Evolutionary conservation across 176 grass and related monocot species (phyloP).

Genomic region (Eleusine coracana): DNA sequence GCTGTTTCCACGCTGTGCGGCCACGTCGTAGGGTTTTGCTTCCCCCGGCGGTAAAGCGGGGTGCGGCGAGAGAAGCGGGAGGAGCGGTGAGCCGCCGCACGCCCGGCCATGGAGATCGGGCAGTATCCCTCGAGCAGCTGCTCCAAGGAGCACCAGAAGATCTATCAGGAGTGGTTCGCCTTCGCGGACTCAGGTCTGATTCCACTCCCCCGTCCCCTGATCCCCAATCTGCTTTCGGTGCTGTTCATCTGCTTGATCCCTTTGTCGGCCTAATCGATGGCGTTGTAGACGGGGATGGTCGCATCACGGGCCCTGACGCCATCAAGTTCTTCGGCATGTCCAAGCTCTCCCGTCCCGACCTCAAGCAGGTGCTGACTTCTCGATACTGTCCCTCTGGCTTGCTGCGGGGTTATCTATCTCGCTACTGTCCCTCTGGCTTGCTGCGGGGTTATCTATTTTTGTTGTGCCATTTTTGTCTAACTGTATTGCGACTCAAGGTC

Average conservation of each 20-base stretch:
- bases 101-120: conserved; percentile 76
- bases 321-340: conserved; percentile 92
- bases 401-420: neutral
- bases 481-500: conserved; percentile 54
- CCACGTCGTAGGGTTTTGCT: conserved; percentile 53
- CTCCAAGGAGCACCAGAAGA: conserved; percentile 80
- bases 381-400: neutral
- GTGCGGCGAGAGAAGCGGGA: neutral
- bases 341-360: conserved; percentile 72
- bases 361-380: conserved; percentile 70
- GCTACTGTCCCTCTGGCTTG: neutral
- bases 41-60: conserved; percentile 36
- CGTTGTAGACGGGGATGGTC: conserved; percentile 77
- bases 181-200: conserved; percentile 79
- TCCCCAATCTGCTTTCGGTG: conserved; percentile 1
- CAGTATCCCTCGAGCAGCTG: conserved; percentile 49
- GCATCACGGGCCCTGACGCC: conserved; percentile 90
- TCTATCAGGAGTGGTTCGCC: conserved; percentile 90
- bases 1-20: conserved; percentile 3
- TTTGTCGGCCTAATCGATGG: neutral
- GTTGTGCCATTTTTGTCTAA: neutral
- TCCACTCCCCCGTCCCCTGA: neutral
- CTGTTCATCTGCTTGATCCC: neutral
- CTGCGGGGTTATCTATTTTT: neutral
- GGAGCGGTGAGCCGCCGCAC: neutral